These are phyloP conservation scores for Tetrahymena borealis DNA, from an alignment of 73 alveolate species.

Conservation along the genomic window DNA sequence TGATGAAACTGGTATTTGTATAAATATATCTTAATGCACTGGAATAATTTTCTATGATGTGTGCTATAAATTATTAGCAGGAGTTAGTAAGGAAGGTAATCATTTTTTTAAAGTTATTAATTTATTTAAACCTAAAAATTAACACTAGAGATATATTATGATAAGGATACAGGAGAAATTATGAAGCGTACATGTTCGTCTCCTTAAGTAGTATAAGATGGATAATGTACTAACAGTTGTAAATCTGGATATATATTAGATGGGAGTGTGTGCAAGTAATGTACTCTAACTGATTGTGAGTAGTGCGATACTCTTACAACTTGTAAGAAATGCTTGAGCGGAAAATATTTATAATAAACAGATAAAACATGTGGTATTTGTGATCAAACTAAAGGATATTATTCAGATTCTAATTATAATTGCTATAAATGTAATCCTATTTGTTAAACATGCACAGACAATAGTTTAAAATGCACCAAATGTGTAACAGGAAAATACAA, in stretches of 20 bases:
- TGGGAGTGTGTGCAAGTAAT: not conserved
- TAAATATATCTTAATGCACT: not conserved
- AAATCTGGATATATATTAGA: not conserved
- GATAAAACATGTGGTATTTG: not conserved
- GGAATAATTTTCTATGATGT: not conserved
- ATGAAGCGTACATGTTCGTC: not conserved
- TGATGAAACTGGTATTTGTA: not conserved
- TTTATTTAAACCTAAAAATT: not conserved
- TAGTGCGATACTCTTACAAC: not conserved
- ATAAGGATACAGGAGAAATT: not conserved
- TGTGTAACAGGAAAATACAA: not conserved
- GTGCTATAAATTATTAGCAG: not conserved
- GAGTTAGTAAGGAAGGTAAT: not conserved
- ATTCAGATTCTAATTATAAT: not conserved
- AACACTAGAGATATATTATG: not conserved
- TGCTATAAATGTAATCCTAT: not conserved
- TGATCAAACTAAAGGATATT: not conserved
- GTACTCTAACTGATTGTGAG: not conserved
- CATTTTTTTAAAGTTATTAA: not conserved
- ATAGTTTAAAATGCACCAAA: not conserved
- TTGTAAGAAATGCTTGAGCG: not conserved
- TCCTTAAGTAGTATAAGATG: not conserved
- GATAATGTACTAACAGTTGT: not conserved
- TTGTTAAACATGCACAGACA: not conserved
- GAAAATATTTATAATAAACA: not conserved